Evolutionary conservation across 2,329 filamentous ascomycete species (phyloP).

Genomic region (Penicillium expansum): DNA sequence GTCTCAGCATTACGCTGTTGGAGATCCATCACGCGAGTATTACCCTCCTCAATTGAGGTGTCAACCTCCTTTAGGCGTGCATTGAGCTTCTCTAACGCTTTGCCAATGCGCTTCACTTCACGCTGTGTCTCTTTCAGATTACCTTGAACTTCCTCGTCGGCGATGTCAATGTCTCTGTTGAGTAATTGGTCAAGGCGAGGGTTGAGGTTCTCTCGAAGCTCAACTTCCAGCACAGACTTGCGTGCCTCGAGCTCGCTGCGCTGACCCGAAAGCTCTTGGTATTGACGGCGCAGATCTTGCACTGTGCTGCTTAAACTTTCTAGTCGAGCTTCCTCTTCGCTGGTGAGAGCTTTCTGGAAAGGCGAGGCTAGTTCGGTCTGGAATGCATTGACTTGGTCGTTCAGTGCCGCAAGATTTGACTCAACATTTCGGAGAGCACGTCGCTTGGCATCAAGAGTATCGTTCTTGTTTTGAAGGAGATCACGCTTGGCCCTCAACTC

Average conservation of each 20-base stretch:
- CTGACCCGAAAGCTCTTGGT: conserved; percentile 69
- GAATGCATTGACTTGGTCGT: conserved; percentile 71
- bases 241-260: conserved; percentile 74
- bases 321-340: conserved; percentile 77
- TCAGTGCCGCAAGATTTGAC: conserved; percentile 70
- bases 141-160: conserved; percentile 57
- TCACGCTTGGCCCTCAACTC: conserved; percentile 74
- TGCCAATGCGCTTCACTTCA: conserved; percentile 75
- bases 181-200: conserved; percentile 84
- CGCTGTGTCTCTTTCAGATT: conserved; percentile 74
- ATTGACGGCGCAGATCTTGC: conserved; percentile 72
- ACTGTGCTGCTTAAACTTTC: conserved; percentile 67
- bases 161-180: conserved; percentile 66
- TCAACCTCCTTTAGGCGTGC: conserved; percentile 73
- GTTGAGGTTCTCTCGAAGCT: conserved; percentile 83
- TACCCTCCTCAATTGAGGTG: conserved; percentile 62
- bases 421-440: conserved; percentile 65
- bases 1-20: conserved; percentile 61
- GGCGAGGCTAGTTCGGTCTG: conserved; percentile 78
- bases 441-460: conserved; percentile 71
- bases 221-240: conserved; percentile 81
- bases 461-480: conserved; percentile 69
- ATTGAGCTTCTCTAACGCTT: conserved; percentile 65
- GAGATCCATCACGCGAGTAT: conserved; percentile 55
- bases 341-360: conserved; percentile 85